Evolutionary conservation across 371 early-diverging fungal genomes (phyloP).

Genomic region (Lichtheimia hyalospora): DNA sequence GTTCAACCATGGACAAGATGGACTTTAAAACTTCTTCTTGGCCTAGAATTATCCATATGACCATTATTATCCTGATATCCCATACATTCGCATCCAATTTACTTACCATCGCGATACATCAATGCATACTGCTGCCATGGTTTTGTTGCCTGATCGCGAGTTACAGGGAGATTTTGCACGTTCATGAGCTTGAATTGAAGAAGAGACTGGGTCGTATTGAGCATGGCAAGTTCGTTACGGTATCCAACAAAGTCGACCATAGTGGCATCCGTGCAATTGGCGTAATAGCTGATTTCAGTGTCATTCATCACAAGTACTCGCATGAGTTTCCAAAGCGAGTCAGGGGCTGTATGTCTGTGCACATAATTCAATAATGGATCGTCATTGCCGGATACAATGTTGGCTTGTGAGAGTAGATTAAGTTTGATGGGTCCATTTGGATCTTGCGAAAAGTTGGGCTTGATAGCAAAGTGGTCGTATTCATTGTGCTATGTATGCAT

Average conservation of each 20-base stretch:
- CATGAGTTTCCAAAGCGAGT: constrained; percentile 48
- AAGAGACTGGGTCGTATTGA: constrained; percentile 32
- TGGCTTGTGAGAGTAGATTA: constrained; percentile 36
- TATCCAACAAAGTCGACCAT: constrained; percentile 44
- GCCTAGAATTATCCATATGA: constrained; percentile 14
- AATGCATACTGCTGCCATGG: constrained; percentile 44
- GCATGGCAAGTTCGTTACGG: constrained; percentile 57
- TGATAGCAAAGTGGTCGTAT: constrained; percentile 49
- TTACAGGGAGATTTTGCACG: constrained; percentile 16
- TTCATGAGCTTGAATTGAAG: constrained; percentile 29
- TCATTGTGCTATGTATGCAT: constrained; percentile 37
- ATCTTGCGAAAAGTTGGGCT: constrained; percentile 61
- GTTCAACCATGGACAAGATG: constrained; percentile 21
- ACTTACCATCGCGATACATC: constrained; percentile 51
- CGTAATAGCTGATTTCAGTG: constrained; percentile 35
- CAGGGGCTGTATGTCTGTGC: constrained; percentile 40
- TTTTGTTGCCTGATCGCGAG: constrained; percentile 13
- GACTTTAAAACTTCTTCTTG: constrained; percentile 25
- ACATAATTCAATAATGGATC: constrained; percentile 45
- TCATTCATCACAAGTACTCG: constrained; percentile 66
- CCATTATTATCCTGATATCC: too few relatives aligned
- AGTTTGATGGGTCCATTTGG: constrained; percentile 48
- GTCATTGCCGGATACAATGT: constrained; percentile 28
- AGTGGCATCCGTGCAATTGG: constrained; percentile 12
- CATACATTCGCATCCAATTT: background rate